These are phyloP conservation scores for Musa schizocarpa DNA, from an alignment of 176 grass and related monocot genomes.

Conservation along the genomic window DNA sequence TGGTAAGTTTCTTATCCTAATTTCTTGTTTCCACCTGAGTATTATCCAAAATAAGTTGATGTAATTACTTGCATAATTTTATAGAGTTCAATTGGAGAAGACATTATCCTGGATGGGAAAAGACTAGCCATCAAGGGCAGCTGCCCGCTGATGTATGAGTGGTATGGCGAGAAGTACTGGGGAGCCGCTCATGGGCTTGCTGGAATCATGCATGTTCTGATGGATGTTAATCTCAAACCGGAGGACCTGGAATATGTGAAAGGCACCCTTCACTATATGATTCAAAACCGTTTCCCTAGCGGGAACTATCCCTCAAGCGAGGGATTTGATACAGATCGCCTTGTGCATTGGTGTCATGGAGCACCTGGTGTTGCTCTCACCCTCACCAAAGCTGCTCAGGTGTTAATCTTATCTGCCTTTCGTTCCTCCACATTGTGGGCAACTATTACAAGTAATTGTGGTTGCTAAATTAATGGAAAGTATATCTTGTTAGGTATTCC, in stretches of 20 bases:
- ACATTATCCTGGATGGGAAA: constrained; percentile 73
- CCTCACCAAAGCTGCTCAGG: constrained; percentile 61
- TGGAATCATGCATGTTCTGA: constrained; percentile 77
- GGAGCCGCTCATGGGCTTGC: constrained; percentile 82
- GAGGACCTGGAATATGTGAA: constrained; percentile 66
- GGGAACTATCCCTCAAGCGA: constrained; percentile 76
- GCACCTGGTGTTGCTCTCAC: constrained; percentile 80
- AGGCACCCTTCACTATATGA: constrained; percentile 69
- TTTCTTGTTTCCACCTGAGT: background rate
- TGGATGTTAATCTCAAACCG: constrained; percentile 46
- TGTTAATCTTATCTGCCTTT: background rate
- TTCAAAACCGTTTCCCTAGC: constrained; percentile 55
- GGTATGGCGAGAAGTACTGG: constrained; percentile 83
- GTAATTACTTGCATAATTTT: background rate
- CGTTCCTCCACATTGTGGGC: background rate
- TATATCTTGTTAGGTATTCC: constrained; percentile 51
- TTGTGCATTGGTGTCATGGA: constrained; percentile 93
- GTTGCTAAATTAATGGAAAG: background rate
- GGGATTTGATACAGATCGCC: constrained; percentile 40
- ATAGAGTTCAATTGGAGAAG: constrained; percentile 42
- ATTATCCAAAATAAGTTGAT: background rate
- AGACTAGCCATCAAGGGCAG: constrained; percentile 40
- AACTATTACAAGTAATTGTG: background rate
- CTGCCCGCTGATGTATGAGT: constrained; percentile 79
- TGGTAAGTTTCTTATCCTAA: constrained; percentile 33